Conservation (phyloP, 345 rosid genomes). For the Pistacia vera region DNA sequence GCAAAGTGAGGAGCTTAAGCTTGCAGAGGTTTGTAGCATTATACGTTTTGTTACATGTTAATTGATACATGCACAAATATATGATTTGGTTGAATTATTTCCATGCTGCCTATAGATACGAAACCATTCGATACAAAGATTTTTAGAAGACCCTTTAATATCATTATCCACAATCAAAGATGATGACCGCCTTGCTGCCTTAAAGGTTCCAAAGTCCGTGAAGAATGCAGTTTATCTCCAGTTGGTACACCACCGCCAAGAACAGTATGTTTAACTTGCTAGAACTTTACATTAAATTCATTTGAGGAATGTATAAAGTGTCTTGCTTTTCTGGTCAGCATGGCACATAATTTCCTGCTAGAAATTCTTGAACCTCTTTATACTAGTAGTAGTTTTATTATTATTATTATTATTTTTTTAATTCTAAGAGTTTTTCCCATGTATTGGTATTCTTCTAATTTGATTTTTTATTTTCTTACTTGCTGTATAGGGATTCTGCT, state of each 20-base stretch:
- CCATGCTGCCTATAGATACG: conserved; percentile 49
- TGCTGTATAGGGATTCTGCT: conserved; percentile 47
- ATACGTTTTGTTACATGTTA: conserved; percentile 13
- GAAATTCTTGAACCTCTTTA: neutral
- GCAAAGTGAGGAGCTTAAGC: conserved; percentile 79
- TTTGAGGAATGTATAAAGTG: neutral
- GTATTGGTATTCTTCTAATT: neutral
- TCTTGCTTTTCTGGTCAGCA: neutral
- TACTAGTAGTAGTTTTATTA: neutral
- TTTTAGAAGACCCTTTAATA: conserved; percentile 73
- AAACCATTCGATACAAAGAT: conserved; percentile 71
- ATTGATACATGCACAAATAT: conserved; percentile 12
- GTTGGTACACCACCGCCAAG: conserved; percentile 71
- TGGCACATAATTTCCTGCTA: neutral
- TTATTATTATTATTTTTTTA: neutral
- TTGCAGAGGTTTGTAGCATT: conserved; percentile 74
- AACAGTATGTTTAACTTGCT: conserved; percentile 62
- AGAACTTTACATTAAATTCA: conserved; percentile 3
- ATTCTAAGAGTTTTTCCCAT: neutral
- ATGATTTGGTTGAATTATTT: conserved; percentile 24
- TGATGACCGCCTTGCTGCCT: conserved; percentile 93
- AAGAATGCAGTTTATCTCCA: conserved; percentile 55
- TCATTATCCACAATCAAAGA: conserved; percentile 87
- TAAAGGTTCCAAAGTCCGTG: conserved; percentile 67
- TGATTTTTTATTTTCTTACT: neutral